Conservation (phyloP, 202 grass and related monocot genomes). For the Panicum virgatum region DNA sequence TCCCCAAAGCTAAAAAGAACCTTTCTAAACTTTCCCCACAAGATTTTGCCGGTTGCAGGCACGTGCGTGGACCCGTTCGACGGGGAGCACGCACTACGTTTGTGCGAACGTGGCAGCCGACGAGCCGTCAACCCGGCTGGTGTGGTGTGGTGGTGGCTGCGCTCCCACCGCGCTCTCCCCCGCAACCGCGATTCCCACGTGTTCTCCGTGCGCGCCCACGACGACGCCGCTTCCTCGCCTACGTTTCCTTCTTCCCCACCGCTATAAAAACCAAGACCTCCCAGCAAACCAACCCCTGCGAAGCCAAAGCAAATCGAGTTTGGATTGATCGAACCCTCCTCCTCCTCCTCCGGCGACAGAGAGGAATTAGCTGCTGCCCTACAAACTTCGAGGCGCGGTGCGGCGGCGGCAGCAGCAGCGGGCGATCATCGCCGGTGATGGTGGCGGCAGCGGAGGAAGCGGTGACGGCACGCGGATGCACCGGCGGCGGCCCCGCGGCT, state of each 20-base stretch:
- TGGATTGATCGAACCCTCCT: no score
- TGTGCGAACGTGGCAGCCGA: background rate
- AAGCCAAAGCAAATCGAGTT: background rate
- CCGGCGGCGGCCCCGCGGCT: background rate
- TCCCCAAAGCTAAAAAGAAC: no score
- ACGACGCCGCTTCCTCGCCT: background rate
- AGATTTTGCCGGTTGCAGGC: background rate
- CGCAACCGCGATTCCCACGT: background rate
- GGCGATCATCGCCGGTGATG: background rate
- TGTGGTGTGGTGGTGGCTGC: background rate
- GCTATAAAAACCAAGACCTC: background rate
- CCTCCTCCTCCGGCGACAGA: background rate
- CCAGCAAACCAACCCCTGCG: no score
- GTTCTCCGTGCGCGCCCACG: slow-evolving; percentile 6
- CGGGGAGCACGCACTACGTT: background rate
- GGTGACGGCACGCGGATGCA: background rate
- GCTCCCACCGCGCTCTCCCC: background rate
- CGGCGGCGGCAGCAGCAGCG: no score
- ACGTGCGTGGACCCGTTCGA: background rate
- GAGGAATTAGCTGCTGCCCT: no score
- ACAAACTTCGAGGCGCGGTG: no score
- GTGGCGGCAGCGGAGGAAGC: background rate
- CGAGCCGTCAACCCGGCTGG: background rate
- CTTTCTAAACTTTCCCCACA: no score
- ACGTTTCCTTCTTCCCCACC: background rate